Conservation (phyloP, 345 rosid species). For the Salix exigua region DNA sequence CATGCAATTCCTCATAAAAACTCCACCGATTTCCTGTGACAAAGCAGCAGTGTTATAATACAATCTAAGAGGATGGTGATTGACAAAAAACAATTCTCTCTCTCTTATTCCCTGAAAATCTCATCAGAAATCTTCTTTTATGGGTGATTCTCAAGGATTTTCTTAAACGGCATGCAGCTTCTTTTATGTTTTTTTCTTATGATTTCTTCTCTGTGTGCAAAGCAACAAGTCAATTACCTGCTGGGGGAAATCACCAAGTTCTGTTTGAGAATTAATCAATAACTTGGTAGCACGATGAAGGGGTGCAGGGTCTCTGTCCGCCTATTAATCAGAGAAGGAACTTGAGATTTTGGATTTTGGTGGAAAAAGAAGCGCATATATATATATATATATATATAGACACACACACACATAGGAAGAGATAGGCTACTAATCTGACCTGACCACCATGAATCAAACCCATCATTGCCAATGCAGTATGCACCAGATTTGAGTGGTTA, state of each 20-base stretch:
- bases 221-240: constrained; percentile 6
- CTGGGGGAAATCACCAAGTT: constrained; percentile 18
- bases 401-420: no score
- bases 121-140: no score
- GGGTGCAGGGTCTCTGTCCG: constrained; percentile 6
- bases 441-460: constrained; percentile 20
- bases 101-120: no score
- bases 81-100: no score
- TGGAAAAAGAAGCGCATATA: no score
- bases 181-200: no score
- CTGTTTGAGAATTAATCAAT: constrained; percentile 9
- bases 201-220: no score
- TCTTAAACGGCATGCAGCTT: no score
- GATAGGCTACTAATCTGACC: neutral
- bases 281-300: constrained; percentile 13
- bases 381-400: no score
- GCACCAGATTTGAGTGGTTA: constrained; percentile 18
- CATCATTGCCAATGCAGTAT: constrained; percentile 22
- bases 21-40: constrained; percentile 7
- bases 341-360: no score
- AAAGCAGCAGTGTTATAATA: neutral
- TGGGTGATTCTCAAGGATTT: no score
- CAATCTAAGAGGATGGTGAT: no score
- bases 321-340: neutral
- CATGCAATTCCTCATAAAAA: constrained; percentile 16